Evolutionary conservation across 2,329 filamentous ascomycete genomes (phyloP), one percentile per base, ranked within the genome.

Genomic region (Neopestalotiopsis clavispora): DNA sequence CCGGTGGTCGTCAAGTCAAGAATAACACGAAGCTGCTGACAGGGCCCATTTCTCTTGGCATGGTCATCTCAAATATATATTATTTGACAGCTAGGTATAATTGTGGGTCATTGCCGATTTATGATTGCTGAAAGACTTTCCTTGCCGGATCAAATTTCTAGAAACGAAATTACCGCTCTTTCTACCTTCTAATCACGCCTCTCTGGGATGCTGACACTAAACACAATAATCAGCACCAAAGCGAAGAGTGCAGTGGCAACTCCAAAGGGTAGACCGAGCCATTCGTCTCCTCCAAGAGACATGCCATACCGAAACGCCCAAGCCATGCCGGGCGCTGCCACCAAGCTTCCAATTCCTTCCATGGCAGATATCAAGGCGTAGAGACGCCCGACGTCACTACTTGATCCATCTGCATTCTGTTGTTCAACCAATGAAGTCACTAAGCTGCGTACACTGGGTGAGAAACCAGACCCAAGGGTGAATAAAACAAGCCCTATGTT

Each of bases 281-380:
- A 66, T n/a, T 30, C 63, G n/a, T 56, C 42, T 56, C 63, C 63
- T 14, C 23, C 23, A 28, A 66, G 49, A 20, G 23, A 30, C 49
- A 66, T 66, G 14, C 63, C 63, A 10, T 17, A 57, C 3, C 63
- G 63, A 28, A 66, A 57, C n/a, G 63, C 63, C 42, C 42, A 57
- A 12, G 63, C 63, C 63, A 66, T 66, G 10, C 63, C 63, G 2
- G 63, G 63, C 32, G 20, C 63, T 14, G 63, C 63, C 6, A 66
- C 14, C 14, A 66, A 13, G 40, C 42, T 66, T 14, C 63, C 63
- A 7, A 66, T 57, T 1, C 63, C 63, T 30, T 66, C 63, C 63
- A 66, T 34, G 49, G 52, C 63, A 3, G 63, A 66, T 28, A 66
- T 66, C 17, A 66, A 23, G 12, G 63, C 63, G 32, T 66, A 66